A percentile compares a stretch with the other conserved stretches of the same genome.
Conservation (phyloP, 2,329 filamentous ascomycete genomes). For the Fusarium nodosum region DNA sequence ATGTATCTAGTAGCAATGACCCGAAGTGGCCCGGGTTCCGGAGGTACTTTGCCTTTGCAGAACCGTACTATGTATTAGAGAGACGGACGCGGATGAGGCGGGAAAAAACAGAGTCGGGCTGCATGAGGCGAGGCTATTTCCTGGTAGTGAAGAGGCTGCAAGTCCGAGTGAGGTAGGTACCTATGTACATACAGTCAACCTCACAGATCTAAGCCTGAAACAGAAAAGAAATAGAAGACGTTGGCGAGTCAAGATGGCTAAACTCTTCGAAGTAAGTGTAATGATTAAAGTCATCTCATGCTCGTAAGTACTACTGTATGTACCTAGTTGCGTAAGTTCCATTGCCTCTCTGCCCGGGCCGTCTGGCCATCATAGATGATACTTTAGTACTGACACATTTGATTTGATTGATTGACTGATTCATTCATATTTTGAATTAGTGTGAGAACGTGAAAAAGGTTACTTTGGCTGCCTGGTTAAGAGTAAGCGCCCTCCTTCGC, state of each 20-base stretch:
- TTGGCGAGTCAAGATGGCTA: constrained; percentile 40
- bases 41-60: constrained; percentile 24
- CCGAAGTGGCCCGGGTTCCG: constrained; percentile 43
- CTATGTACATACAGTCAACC: not conserved
- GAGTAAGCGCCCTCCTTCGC: constrained; percentile 17
- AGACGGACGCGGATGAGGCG: constrained; percentile 45
- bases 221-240: constrained; percentile 45
- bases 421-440: not conserved
- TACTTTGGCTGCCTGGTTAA: constrained; percentile 27
- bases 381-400: not conserved
- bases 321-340: constrained; percentile 28
- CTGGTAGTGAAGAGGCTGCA: constrained; percentile 28
- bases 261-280: constrained; percentile 31
- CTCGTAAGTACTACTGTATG: constrained; percentile 1
- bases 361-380: constrained; percentile 19
- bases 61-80: constrained; percentile 16
- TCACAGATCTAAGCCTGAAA: constrained; percentile 27
- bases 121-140: constrained; percentile 43
- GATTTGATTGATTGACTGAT: constrained; percentile 1
- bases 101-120: constrained; percentile 38
- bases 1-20: constrained; percentile 28
- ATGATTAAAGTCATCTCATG: constrained; percentile 33
- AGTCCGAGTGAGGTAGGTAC: not conserved
- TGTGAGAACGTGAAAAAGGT: not conserved
- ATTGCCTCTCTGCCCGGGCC: constrained; percentile 27